Evolutionary conservation across 2,329 filamentous ascomycete genomes (phyloP), one percentile per base, ranked within the genome.

Genomic region (Hypoxylon sp.): DNA sequence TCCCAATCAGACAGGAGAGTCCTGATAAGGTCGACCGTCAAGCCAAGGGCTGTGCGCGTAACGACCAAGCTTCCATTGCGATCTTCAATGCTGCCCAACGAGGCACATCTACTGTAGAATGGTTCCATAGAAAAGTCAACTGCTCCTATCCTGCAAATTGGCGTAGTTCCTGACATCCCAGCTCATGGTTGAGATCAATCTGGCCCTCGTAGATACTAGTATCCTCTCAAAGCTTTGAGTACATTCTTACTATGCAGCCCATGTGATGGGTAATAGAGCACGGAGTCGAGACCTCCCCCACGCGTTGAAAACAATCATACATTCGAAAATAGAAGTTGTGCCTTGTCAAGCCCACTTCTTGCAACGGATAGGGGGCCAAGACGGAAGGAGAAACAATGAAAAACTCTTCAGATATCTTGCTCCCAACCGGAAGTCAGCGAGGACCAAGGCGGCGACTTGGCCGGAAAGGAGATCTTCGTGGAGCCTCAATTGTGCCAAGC

Each of bases 31-130:
- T 45, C 9, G 7, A 47, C 52, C 21, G 63, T 50, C 61, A 54
- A 68, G 54, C 60, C 55, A 63, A 65, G 61, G 37, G 51, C 48
- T 52, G 52, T 34, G 51, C 59, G 47, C 50, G 30, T 23, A 61
- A 34, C 25, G 30, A 56, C 65, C 63, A 59, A 67, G 68, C 70
- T 68, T 63, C 63, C 67, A 74, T 74, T 71, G 62, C 41, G 71
- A 74, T 74, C 71, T 71, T 71, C 71, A 67, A 54, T 43, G 59
- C 39, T 66, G 59, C 64, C 71, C 65, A 57, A 64, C 62, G 59
- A 45, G 57, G 66, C 50, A 54, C 57, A 51, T 60, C 27, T 53
- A 51, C 48, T 43, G 55, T 56, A 39, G 45, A 19, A 53, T 25
- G 51, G 68, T 30, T 65, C 68, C 68, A 68, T 63, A 46, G 41